Base-by-base conservation (phyloP, 2,329 filamentous ascomycete genomes). In the Parastagonospora nodorum region DNA sequence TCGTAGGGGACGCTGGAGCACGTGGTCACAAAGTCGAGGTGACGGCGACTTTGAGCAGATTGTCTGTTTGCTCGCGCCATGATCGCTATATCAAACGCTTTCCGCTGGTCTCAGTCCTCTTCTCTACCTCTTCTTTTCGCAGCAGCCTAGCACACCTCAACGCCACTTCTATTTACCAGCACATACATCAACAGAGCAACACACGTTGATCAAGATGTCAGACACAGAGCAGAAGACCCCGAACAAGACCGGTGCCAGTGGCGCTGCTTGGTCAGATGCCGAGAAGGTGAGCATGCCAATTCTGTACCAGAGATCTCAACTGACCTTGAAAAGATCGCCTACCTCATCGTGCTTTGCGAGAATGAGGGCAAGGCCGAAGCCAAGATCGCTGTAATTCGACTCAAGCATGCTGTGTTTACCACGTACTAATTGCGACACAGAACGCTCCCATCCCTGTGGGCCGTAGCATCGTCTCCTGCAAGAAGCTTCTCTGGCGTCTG, bases 391-490 rank as follows among this genome's bases (percentile, higher is more conserved):
- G 60, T 60, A 42, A 41, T 55, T 55, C n/a, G 2, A 31, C 6
- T 12, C 16, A 41, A 37, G 27, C 28, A 4, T 28, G 4, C n/a
- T 9, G 15, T 10, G 2, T 16, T 9, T 8, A 11, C 24, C n/a
- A 16, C 11, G 5, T 9, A 39, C 37, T 41, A 16, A 36, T 42
- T 1, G 14, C 4, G 4, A 7, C 19, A 1, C 41, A 69, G 63
- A 51, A 52, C 16, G 53, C 63, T 5, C 66, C 66, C 4, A 53
- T 60, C 14, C 68, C 66, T 1, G 45, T 36, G n/a, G 61, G 61
- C 8, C 63, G 66, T 36, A 51, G 55, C 28, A 29, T 55, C 16
- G 55, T 63, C 45, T 64, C 68, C 1, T 71, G 68, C 50, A 50
- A 60, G 45, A 62, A 58, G 42, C 56, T 69, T 42, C 33, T 69